Percentiles rank a stretch among this genome's conserved stretches.
Evolutionary conservation across 495 filamentous ascomycete species (phyloP).

Genomic region (Neurospora cerealis): DNA sequence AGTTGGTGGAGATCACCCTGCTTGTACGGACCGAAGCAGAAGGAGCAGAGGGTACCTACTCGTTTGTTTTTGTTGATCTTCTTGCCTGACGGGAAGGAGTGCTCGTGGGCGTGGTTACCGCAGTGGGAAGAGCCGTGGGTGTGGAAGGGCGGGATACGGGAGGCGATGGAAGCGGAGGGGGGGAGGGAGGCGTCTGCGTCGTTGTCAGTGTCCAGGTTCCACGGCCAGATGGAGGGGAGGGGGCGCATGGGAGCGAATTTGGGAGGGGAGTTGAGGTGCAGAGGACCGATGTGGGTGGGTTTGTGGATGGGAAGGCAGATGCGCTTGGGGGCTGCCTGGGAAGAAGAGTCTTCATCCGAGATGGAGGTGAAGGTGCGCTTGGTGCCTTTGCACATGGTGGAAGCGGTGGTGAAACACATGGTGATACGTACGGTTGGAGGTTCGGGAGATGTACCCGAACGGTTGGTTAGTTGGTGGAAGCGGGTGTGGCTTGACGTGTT

Average conservation of each 20-base stretch:
- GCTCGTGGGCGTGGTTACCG: background rate
- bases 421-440: background rate
- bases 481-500: background rate
- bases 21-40: background rate
- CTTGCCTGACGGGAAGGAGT: background rate
- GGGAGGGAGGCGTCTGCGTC: background rate
- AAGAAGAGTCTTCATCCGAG: background rate
- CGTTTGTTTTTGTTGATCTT: background rate
- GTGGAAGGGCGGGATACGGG: background rate
- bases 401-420: background rate
- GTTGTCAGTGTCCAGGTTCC: background rate
- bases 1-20: constrained; percentile 7
- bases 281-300: background rate
- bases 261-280: background rate
- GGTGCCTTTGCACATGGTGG: background rate
- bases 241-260: background rate
- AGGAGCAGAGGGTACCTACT: background rate
- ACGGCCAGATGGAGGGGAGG: background rate
- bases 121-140: background rate
- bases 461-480: background rate
- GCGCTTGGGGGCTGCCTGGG: background rate
- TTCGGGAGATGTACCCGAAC: background rate
- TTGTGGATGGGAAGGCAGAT: background rate
- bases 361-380: background rate
- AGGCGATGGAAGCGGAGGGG: background rate